phyloP scores from a whole-genome alignment of 768 basidiomycete species.

The Cystofilobasidium bisporidii region DNA sequence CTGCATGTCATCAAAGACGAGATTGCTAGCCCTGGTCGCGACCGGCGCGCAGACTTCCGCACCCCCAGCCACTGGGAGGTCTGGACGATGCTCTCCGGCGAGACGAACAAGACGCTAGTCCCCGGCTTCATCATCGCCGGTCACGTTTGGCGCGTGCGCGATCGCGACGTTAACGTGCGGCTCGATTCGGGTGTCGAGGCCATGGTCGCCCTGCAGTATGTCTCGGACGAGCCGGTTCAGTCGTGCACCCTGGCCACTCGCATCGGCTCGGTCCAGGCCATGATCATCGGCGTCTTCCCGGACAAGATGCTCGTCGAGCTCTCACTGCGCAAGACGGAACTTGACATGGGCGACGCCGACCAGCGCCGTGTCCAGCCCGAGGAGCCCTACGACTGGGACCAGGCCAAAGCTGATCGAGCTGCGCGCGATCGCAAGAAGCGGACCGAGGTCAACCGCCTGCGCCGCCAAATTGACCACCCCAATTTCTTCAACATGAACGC shows the following conservation, averaged over 20 bases:
- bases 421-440: conserved; percentile 53
- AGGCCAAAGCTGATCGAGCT: conserved; percentile 25
- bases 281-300: conserved; percentile 60
- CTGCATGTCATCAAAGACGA: conserved; percentile 82
- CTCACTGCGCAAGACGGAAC: conserved; percentile 56
- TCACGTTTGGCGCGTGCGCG: conserved; percentile 46
- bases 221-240: conserved; percentile 47
- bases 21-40: conserved; percentile 66
- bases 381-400: conserved; percentile 34
- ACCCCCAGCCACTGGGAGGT: conserved; percentile 66
- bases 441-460: conserved; percentile 64
- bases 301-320: conserved; percentile 63
- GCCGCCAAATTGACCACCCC: conserved; percentile 90
- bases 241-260: conserved; percentile 33
- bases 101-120: conserved; percentile 66
- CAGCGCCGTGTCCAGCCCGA: conserved; percentile 52
- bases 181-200: conserved; percentile 94
- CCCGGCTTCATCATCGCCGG: conserved; percentile 63
- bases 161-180: conserved; percentile 56
- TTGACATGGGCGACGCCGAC: conserved; percentile 54
- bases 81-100: conserved; percentile 89
- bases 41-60: conserved; percentile 58
- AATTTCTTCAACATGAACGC: conserved; percentile 95
- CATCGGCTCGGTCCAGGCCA: conserved; percentile 51
- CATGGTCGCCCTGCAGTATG: conserved; percentile 52